These are phyloP conservation scores for Eucalyptus caleyi DNA, from an alignment of 345 rosid species.

Conservation along the genomic window DNA sequence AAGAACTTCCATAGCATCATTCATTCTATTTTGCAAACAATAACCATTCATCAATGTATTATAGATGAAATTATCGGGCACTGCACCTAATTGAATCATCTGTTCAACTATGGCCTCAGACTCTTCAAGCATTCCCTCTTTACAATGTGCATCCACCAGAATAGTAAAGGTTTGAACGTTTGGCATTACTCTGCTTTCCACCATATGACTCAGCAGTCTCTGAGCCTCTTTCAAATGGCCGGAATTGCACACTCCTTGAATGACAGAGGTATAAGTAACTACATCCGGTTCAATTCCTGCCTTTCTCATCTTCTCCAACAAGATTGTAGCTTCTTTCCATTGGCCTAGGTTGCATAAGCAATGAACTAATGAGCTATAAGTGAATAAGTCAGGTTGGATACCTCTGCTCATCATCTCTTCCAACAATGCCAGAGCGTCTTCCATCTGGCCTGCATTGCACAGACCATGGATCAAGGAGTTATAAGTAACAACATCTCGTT, in stretches of 20 bases:
- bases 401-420: neutral
- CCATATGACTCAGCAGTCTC: neutral
- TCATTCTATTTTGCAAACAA: neutral
- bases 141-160: neutral
- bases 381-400: neutral
- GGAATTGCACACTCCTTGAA: neutral
- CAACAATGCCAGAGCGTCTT: neutral
- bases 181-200: neutral
- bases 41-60: neutral
- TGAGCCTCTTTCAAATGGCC: neutral
- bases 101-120: neutral
- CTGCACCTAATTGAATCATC: neutral
- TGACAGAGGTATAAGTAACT: neutral
- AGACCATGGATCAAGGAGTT: neutral
- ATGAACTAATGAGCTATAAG: neutral
- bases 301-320: neutral
- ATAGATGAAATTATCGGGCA: neutral
- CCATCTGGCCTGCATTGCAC: neutral
- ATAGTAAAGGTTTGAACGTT: neutral
- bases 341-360: neutral
- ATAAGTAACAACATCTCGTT: neutral
- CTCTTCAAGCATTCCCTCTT: neutral
- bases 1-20: neutral
- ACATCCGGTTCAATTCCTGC: neutral
- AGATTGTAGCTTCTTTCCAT: neutral